Base-by-base conservation (phyloP, 768 basidiomycete species). In the Favolaschia claudopus region DNA sequence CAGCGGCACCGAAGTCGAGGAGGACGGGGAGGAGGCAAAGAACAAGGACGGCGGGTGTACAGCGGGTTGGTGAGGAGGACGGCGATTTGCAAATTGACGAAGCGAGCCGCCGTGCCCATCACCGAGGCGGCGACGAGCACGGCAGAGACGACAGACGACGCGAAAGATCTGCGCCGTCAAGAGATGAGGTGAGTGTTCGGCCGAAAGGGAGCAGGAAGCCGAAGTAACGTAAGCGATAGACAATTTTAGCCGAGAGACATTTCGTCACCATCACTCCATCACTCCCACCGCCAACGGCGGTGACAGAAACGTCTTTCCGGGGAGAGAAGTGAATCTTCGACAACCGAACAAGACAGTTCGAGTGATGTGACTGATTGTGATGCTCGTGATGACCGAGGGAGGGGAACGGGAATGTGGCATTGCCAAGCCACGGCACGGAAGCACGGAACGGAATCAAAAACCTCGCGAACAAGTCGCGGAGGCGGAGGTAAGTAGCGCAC, bases 271-370 rank as follows among this genome's bases (percentile, higher is more conserved):
- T n/a, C n/a, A n/a, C n/a, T n/a, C n/a, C n/a, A n/a, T n/a, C n/a
- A 47, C 39, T 28, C 54, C 39, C 5, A 45, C 33, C 36, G 40
- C 40, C 45, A 46, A 39, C 28, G 44, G 28, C 3, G 29, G 53
- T 55, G 42, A 55, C 53, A 27, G 17, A 44, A 55, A 14, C 20
- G 54, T 55, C 45, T 47, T 47, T 39, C 28, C 45, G 20, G 5
- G 10, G 54, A 38, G 27, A 40, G 54, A 40, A 55, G 37, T 67
- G n/a, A n/a, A n/a, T n/a, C n/a, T n/a, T n/a, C n/a, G n/a, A n/a
- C n/a, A n/a, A n/a, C n/a, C n/a, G n/a, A n/a, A n/a, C n/a, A n/a
- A n/a, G n/a, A n/a, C n/a, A n/a, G n/a, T n/a, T n/a, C n/a, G n/a
- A n/a, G n/a, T n/a, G n/a, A n/a, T n/a, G n/a, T n/a, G n/a, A n/a